A percentile compares a stretch with the other conserved stretches of the same genome.
Conservation (phyloP, 1,284 basidiomycete species). For the Microbotryum silenes-acaulis region DNA sequence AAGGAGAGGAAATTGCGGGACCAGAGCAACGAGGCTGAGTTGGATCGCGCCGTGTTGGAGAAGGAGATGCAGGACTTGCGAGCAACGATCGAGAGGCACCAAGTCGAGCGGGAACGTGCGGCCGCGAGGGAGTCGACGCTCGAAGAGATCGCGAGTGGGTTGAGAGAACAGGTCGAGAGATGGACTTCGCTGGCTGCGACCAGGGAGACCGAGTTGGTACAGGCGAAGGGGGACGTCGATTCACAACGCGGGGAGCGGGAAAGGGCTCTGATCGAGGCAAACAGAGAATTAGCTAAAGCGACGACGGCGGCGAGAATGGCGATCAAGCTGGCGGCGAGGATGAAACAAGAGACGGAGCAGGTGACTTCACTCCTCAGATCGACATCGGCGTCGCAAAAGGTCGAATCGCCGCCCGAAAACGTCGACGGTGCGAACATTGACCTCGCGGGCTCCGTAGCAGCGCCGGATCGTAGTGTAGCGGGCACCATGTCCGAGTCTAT, state of each 20-base stretch:
- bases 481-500: not conserved
- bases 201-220: conserved; percentile 55
- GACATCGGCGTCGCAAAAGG: conserved; percentile 4
- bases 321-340: conserved; percentile 13
- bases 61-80: conserved; percentile 43
- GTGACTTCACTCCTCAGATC: conserved; percentile 13
- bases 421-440: conserved; percentile 51
- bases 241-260: conserved; percentile 60
- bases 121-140: conserved; percentile 54
- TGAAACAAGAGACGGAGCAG: conserved; percentile 16
- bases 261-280: conserved; percentile 59
- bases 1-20: conserved; percentile 77
- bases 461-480: conserved; percentile 2
- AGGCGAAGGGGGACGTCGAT: conserved; percentile 55
- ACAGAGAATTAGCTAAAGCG: conserved; percentile 56
- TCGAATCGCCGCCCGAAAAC: conserved; percentile 49
- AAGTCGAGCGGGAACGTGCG: conserved; percentile 52
- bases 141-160: conserved; percentile 55
- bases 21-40: conserved; percentile 45
- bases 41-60: conserved; percentile 39
- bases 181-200: conserved; percentile 52
- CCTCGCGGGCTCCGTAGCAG: not conserved
- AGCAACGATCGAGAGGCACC: conserved; percentile 50
- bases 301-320: conserved; percentile 13
- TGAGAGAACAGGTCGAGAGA: conserved; percentile 58